phyloP scores from a whole-genome alignment of 306 rosid species.

The Cicer pinnatifidum region DNA sequence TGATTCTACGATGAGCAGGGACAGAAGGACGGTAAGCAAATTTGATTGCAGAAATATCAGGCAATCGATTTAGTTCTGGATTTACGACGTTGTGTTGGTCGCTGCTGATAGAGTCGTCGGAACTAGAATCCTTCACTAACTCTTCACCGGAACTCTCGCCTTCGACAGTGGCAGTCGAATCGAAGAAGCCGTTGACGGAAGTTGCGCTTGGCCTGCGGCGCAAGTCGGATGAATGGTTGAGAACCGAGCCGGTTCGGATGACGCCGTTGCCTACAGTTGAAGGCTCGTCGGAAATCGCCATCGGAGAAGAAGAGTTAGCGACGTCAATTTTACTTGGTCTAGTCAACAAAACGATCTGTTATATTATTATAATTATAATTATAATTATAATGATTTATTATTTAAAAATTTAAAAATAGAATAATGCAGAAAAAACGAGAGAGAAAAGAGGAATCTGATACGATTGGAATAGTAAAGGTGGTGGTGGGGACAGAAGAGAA shows the following conservation, averaged over 20 bases:
- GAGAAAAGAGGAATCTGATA: neutral
- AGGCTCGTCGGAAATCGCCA: slow-evolving; percentile 63
- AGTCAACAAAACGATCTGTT: slow-evolving; percentile 9
- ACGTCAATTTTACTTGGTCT: slow-evolving; percentile 9
- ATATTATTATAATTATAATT: neutral
- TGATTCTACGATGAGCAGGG: slow-evolving; percentile 78
- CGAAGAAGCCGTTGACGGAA: slow-evolving; percentile 37
- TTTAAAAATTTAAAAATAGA: neutral
- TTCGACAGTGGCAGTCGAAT: slow-evolving; percentile 46
- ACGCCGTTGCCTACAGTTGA: slow-evolving; percentile 41
- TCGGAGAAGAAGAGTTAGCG: slow-evolving; percentile 33
- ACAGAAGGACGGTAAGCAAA: slow-evolving; percentile 67
- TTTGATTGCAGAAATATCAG: slow-evolving; percentile 45
- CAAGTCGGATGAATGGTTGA: slow-evolving; percentile 41
- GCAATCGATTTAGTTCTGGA: neutral
- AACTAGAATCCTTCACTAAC: slow-evolving; percentile 46
- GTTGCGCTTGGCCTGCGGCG: slow-evolving; percentile 56
- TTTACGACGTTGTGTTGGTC: neutral
- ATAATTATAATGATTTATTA: neutral
- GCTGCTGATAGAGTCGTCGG: slow-evolving; percentile 40
- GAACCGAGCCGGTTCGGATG: slow-evolving; percentile 43
- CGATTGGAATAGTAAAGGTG: neutral
- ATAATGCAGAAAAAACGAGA: neutral
- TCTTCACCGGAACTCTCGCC: slow-evolving; percentile 45
- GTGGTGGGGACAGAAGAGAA: neutral